Conservation (phyloP, 1,284 basidiomycete species). For the Gastroboletus turbinatus region DNA sequence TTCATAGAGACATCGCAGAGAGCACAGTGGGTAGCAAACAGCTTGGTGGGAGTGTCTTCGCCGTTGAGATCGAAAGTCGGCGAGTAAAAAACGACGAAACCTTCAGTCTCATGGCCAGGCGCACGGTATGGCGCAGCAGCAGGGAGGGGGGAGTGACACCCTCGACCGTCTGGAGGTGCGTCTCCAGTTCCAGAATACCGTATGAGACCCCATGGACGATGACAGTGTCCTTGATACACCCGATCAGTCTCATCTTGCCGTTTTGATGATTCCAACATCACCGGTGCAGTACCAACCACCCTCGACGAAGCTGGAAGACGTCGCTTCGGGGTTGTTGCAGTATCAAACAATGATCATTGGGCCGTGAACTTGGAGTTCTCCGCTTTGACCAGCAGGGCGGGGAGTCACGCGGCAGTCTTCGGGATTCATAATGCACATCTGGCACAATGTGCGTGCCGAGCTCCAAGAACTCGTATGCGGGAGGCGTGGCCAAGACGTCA, state of each 20-base stretch:
- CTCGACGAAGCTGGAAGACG: slow-evolving; percentile 37
- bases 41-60: slow-evolving; percentile 21
- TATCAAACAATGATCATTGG: slow-evolving; percentile 43
- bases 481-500: slow-evolving; percentile 17
- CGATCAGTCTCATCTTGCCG: slow-evolving; percentile 40
- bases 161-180: slow-evolving; percentile 40
- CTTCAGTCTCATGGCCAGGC: slow-evolving; percentile 34
- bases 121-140: slow-evolving; percentile 38
- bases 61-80: slow-evolving; percentile 24
- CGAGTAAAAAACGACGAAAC: slow-evolving; percentile 34
- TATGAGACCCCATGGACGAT: slow-evolving; percentile 49
- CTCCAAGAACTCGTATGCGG: slow-evolving; percentile 30
- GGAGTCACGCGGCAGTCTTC: slow-evolving; percentile 30
- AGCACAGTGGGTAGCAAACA: slow-evolving; percentile 21
- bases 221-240: slow-evolving; percentile 45
- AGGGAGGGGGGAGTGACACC: slow-evolving; percentile 40
- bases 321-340: slow-evolving; percentile 41
- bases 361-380: slow-evolving; percentile 41
- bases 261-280: slow-evolving; percentile 39
- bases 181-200: slow-evolving; percentile 41
- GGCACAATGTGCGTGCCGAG: slow-evolving; percentile 30
- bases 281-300: slow-evolving; percentile 48
- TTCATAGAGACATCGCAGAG: slow-evolving; percentile 25
- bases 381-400: slow-evolving; percentile 31
- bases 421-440: slow-evolving; percentile 37